Evolutionary conservation across 306 rosid genomes (phyloP), one percentile per base, ranked within the genome.

Genomic region (Trichosanthes cucumerina): DNA sequence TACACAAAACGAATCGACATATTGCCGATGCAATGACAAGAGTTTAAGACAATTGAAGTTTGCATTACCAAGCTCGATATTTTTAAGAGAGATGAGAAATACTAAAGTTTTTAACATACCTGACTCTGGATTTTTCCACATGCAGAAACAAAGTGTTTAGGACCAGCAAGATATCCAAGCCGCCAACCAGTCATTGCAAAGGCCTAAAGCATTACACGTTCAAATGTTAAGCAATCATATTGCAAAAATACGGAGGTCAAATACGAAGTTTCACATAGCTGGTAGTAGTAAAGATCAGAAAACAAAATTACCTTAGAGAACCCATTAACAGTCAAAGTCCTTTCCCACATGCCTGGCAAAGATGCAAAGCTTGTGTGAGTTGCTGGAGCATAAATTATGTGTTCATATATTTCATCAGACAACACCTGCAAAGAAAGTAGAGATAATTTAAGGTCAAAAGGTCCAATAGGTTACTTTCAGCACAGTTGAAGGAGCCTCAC

Each of bases 171-270:
- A 87, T 92, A 96, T 78, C 99, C 97, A 81, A 92, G 97, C 50
- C 99, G 87, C 99, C 98, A 96, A 83, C 99, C 99, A 65, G 99
- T 96, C 99, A 96, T 96, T 63, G 98, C 99, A 86, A 92, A 96
- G 76, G 98, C 89, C 99, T 92, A 78, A 78, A 76, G 60, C 26
- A 59, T 80, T 46, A 53, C 75, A 87, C 36, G 26, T 74, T 81
- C 64, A 77, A 9, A 41, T 62, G 70, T 34, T 9, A 77, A 19
- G 39, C 12, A 13, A 44, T 46, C 2, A 0, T 15, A 13, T 71
- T 15, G 76, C 39, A 44, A 46, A 9, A 46, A 70, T 23, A 44
- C 10, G 2, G 1, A 70, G 18, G 44, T 23, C n/a, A 70, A 13
- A 41, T 43, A 24, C 4, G 19, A 49, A 46, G 19, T 71, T 38